Evolutionary conservation across 345 rosid species (phyloP).

Genomic region (Gossypium thurberi): DNA sequence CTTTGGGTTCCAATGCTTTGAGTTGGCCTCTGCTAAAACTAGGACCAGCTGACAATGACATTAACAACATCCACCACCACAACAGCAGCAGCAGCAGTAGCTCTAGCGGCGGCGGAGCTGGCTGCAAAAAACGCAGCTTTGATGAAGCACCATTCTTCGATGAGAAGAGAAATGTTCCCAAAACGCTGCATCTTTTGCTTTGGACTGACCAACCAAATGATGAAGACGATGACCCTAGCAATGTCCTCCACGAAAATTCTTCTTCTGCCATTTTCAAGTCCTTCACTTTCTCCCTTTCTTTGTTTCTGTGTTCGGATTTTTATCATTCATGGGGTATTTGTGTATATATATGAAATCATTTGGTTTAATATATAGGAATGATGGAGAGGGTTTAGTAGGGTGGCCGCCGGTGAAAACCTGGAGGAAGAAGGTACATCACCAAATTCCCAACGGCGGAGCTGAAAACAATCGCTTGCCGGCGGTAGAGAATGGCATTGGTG

Average conservation of each 20-base stretch:
- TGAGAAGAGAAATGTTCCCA: neutral
- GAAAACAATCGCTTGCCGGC: neutral
- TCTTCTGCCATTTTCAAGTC: slow-evolving; percentile 12
- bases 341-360: neutral
- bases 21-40: neutral
- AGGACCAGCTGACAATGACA: neutral
- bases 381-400: slow-evolving; percentile 9
- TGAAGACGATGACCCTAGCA: neutral
- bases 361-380: neutral
- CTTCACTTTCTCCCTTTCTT: neutral
- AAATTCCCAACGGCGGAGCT: neutral
- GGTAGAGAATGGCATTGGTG: neutral
- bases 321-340: neutral
- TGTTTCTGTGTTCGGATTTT: neutral
- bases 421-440: neutral
- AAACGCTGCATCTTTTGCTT: slow-evolving; percentile 11
- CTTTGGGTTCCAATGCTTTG: neutral
- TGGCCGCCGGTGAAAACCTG: slow-evolving; percentile 11
- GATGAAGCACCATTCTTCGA: neutral
- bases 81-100: neutral
- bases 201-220: slow-evolving; percentile 3
- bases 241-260: neutral
- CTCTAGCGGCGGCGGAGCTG: neutral
- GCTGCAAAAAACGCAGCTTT: neutral
- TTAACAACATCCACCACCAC: neutral